These are phyloP conservation scores for Silene coronaria DNA, from an alignment of 179 eudicot genomes.

Conservation along the genomic window DNA sequence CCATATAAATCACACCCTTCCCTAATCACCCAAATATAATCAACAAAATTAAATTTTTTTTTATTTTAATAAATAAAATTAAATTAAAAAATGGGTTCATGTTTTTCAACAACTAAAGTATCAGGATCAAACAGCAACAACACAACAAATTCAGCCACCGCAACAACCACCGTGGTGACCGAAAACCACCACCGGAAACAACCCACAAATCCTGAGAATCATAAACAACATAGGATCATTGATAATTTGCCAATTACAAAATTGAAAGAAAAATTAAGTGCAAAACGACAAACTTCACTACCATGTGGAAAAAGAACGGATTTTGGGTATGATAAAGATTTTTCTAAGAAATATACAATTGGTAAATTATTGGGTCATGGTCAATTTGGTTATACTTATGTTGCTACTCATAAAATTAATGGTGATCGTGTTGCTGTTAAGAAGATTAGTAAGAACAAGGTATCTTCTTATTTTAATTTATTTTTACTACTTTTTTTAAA, in stretches of 20 bases:
- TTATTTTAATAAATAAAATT: background rate
- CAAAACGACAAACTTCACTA: slow-evolving; percentile 38
- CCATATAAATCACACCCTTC: slow-evolving; percentile 11
- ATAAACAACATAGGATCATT: background rate
- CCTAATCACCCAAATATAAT: slow-evolving; percentile 11
- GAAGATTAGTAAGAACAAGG: slow-evolving; percentile 89
- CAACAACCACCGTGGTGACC: background rate
- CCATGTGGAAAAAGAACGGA: slow-evolving; percentile 81
- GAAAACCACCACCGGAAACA: slow-evolving; percentile 17
- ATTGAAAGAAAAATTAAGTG: slow-evolving; percentile 22
- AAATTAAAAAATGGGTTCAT: slow-evolving; percentile 67
- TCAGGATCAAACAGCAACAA: slow-evolving; percentile 69
- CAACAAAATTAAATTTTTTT: background rate
- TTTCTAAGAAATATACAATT: slow-evolving; percentile 50
- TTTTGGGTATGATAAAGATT: slow-evolving; percentile 84
- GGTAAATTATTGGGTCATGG: slow-evolving; percentile 97
- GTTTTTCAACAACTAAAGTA: slow-evolving; percentile 62
- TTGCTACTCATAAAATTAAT: slow-evolving; percentile 63
- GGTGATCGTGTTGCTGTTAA: slow-evolving; percentile 94
- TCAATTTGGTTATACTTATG: slow-evolving; percentile 95
- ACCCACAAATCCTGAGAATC: slow-evolving; percentile 12
- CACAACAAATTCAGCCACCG: slow-evolving; percentile 23
- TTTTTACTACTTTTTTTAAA: background rate
- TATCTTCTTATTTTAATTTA: slow-evolving; percentile 8
- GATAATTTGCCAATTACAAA: slow-evolving; percentile 16